Evolutionary conservation across 257 asterid genomes (phyloP).

Genomic region (Nicotiana otophora): DNA sequence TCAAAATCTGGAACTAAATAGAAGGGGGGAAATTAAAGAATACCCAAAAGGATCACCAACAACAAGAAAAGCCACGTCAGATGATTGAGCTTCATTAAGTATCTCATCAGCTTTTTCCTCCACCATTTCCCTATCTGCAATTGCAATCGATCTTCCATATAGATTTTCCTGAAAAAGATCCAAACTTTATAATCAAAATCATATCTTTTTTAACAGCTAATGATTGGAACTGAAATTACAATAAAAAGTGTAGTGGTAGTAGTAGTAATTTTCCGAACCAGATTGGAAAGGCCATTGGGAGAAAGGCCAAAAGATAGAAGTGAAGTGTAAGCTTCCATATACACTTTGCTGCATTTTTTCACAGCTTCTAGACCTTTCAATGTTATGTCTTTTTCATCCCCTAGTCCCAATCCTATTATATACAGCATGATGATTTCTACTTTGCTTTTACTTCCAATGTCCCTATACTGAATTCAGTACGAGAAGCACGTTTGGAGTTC

Average conservation of each 20-base stretch:
- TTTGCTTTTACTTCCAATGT: neutral
- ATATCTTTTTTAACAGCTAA: neutral
- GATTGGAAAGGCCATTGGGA: constrained; percentile 58
- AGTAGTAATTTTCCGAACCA: constrained; percentile 26
- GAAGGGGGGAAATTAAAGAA: neutral
- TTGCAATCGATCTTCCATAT: constrained; percentile 60
- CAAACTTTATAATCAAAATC: constrained; percentile 13
- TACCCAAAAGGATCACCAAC: constrained; percentile 98
- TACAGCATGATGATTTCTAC: constrained; percentile 43
- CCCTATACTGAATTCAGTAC: neutral
- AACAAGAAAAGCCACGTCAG: constrained; percentile 85
- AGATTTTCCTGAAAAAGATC: constrained; percentile 53
- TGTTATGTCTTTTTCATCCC: constrained; percentile 83
- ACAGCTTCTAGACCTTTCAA: constrained; percentile 86
- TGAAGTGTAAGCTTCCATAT: constrained; percentile 92
- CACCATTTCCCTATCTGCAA: constrained; percentile 80
- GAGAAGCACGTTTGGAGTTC: neutral
- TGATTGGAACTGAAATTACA: neutral
- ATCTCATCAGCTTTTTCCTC: constrained; percentile 85
- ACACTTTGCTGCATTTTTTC: constrained; percentile 58
- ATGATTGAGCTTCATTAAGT: constrained; percentile 58
- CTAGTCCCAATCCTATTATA: constrained; percentile 73
- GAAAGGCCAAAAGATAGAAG: constrained; percentile 87
- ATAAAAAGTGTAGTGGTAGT: neutral
- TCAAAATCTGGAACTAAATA: neutral